phyloP scores from a whole-genome alignment of 2,329 filamentous ascomycete species.

The Penicillium sp. region DNA sequence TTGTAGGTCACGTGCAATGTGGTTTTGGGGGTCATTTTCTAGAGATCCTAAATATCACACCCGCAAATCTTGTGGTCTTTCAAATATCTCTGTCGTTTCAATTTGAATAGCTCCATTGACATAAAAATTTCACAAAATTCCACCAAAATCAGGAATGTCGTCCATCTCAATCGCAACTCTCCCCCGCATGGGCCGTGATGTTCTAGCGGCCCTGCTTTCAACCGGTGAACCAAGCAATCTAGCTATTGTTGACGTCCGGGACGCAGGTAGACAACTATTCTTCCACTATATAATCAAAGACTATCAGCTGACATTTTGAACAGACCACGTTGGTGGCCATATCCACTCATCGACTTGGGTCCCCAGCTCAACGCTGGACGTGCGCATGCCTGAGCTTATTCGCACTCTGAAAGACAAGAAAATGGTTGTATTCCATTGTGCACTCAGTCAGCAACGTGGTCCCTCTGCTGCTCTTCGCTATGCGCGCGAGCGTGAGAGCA shows the following conservation, averaged over 20 bases:
- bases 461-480: constrained; percentile 81
- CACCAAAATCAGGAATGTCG: constrained; percentile 34
- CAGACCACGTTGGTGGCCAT: constrained; percentile 88
- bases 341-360: constrained; percentile 75
- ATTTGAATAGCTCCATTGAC: neutral
- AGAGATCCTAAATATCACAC: neutral
- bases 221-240: constrained; percentile 49
- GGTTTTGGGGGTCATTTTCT: neutral
- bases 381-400: constrained; percentile 76
- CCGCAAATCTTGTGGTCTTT: constrained; percentile 5
- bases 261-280: constrained; percentile 58
- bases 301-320: neutral
- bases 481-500: constrained; percentile 58
- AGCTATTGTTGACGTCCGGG: constrained; percentile 84
- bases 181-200: constrained; percentile 64
- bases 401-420: constrained; percentile 73
- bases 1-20: constrained; percentile 26
- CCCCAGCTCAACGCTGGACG: constrained; percentile 70
- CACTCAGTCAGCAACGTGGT: constrained; percentile 84
- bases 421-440: constrained; percentile 90
- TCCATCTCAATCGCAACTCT: constrained; percentile 62
- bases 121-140: neutral
- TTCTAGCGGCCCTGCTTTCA: constrained; percentile 64
- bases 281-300: neutral
- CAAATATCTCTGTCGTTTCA: neutral